These are phyloP conservation scores for Perilla frutescens DNA, from an alignment of 257 asterid genomes.

Conservation along the genomic window DNA sequence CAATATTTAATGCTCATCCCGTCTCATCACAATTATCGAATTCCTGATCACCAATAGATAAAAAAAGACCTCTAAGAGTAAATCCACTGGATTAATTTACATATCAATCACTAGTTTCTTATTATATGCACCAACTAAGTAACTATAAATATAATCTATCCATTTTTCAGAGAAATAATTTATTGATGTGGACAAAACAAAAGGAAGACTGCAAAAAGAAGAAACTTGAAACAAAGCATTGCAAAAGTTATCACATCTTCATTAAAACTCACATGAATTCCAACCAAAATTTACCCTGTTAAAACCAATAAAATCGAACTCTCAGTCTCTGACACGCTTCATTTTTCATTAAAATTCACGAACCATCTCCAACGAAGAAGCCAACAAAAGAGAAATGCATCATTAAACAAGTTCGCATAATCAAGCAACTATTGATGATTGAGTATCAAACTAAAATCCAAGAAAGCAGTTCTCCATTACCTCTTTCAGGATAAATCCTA, in stretches of 20 bases:
- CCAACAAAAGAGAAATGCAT: slow-evolving; percentile 23
- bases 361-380: slow-evolving; percentile 12
- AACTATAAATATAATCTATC: neutral
- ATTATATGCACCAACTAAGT: neutral
- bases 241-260: neutral
- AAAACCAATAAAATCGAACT: slow-evolving; percentile 8
- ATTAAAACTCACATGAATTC: neutral
- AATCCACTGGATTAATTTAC: neutral
- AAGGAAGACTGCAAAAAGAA: neutral
- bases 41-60: slow-evolving; percentile 40
- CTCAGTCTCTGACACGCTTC: neutral
- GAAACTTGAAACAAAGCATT: slow-evolving; percentile 15
- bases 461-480: slow-evolving; percentile 33
- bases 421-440: slow-evolving; percentile 8
- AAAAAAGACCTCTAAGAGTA: neutral
- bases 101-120: neutral
- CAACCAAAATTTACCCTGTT: slow-evolving; percentile 21
- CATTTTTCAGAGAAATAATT: neutral
- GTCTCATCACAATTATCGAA: slow-evolving; percentile 51
- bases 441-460: neutral
- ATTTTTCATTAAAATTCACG: slow-evolving; percentile 15
- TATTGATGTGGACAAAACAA: slow-evolving; percentile 1
- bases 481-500: slow-evolving; percentile 29
- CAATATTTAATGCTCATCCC: slow-evolving; percentile 85
- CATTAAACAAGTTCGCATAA: slow-evolving; percentile 15